Evolutionary conservation across 768 basidiomycete species (phyloP).

Genomic region (Chlorophyllum brunneum): DNA sequence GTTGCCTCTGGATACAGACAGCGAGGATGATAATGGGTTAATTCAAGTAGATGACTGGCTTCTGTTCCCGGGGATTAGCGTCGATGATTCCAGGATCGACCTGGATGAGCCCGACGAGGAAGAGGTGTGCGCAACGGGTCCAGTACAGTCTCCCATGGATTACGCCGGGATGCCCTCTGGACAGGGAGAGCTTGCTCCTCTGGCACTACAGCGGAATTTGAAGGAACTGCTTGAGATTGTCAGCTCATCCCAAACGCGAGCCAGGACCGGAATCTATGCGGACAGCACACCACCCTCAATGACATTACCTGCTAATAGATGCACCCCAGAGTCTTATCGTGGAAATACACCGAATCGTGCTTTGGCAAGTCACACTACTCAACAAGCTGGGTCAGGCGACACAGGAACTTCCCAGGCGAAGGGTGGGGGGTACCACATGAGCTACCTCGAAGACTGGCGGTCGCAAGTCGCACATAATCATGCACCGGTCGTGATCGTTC

Average conservation of each 20-base stretch:
- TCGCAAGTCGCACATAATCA: not conserved
- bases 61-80: not conserved
- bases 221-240: not conserved
- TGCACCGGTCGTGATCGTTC: not conserved
- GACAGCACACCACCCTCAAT: not conserved
- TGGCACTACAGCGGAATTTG: not conserved
- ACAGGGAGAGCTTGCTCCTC: not conserved
- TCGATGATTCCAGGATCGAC: not conserved
- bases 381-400: constrained; percentile 8
- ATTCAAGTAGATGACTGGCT: not conserved
- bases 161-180: too few relatives aligned
- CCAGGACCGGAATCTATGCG: not conserved
- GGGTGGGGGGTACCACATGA: constrained; percentile 2
- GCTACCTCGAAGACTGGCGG: not conserved
- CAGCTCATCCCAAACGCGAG: not conserved
- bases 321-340: not conserved
- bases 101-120: not conserved
- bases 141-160: too few relatives aligned
- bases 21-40: not conserved
- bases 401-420: constrained; percentile 8
- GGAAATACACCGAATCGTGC: not conserved
- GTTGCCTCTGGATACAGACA: constrained; percentile 1
- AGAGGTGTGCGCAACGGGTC: not conserved
- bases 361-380: not conserved
- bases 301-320: not conserved